Conservation (phyloP, 2,329 filamentous ascomycete species). For the Helotiales sp. region DNA sequence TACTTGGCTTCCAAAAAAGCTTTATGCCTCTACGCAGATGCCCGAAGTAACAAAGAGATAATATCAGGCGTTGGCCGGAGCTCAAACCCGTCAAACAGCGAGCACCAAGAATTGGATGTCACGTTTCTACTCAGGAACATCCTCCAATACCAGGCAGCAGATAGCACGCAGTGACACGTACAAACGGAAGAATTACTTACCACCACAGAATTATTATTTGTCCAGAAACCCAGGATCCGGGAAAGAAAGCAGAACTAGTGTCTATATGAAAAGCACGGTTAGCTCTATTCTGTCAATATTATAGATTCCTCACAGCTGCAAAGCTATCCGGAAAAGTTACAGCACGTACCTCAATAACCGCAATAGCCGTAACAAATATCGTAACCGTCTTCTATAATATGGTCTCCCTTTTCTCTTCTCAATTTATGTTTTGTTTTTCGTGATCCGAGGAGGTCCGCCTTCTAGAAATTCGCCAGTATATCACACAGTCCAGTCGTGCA, state of each 20-base stretch:
- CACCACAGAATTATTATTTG: conserved; percentile 20
- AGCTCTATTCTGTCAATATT: conserved; percentile 15
- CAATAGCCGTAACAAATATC: conserved; percentile 25
- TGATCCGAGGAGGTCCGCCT: conserved; percentile 17
- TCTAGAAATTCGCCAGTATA: conserved; percentile 26
- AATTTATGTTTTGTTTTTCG: conserved; percentile 16
- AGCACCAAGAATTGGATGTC: not conserved
- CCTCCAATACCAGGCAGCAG: not conserved
- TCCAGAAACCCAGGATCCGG: conserved; percentile 9
- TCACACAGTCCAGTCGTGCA: conserved; percentile 19
- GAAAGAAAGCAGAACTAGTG: conserved; percentile 21
- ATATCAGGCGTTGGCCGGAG: too few relatives aligned
- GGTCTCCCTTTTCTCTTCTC: conserved; percentile 13
- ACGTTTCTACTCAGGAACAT: not conserved
- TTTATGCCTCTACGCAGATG: too few relatives aligned
- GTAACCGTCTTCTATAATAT: conserved; percentile 20
- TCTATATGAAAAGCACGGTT: conserved; percentile 17
- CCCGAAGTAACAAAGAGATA: too few relatives aligned
- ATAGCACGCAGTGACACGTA: not conserved
- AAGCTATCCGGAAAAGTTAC: conserved; percentile 3
- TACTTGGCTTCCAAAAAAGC: too few relatives aligned
- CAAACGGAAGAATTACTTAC: conserved; percentile 11
- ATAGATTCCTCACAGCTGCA: not conserved
- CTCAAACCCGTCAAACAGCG: too few relatives aligned
- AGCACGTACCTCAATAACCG: conserved; percentile 23